Percentiles rank a stretch among this genome's conserved stretches.
These are phyloP conservation scores for Chytriomyces hyalinus DNA, from an alignment of 192 early-diverging fungal genomes.

Conservation along the genomic window DNA sequence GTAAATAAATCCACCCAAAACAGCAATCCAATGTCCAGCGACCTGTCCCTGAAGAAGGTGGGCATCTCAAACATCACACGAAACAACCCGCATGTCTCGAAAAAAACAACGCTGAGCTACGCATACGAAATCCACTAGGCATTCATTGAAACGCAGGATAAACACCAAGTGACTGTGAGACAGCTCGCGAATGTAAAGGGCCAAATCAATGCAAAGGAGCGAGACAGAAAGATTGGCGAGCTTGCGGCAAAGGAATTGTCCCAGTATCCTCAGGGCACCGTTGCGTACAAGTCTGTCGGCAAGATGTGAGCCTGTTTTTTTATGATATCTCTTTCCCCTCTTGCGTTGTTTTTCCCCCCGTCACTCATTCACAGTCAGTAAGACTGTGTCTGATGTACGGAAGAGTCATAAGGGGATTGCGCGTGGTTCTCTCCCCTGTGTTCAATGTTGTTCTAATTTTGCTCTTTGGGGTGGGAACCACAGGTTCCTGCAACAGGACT, in stretches of 20 bases:
- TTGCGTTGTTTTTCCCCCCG: not conserved
- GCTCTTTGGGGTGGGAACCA: not conserved
- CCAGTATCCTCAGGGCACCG: conserved; percentile 48
- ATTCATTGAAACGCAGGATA: conserved; percentile 69
- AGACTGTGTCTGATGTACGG: not conserved
- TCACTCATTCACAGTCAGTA: conserved; percentile 4
- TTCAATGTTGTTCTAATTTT: conserved; percentile 6
- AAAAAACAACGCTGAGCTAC: not conserved
- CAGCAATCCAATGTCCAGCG: not conserved
- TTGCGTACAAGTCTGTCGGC: conserved; percentile 75
- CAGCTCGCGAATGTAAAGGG: conserved; percentile 65
- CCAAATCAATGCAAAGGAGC: conserved; percentile 67
- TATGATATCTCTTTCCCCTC: not conserved
- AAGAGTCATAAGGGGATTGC: not conserved
- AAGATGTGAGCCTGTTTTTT: conserved; percentile 62
- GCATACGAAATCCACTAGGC: not conserved
- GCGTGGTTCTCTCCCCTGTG: not conserved
- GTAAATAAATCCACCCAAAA: too few relatives aligned
- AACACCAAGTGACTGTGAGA: conserved; percentile 62
- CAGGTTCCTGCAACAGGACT: conserved; percentile 65
- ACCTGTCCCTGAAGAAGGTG: not conserved
- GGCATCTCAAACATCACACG: not conserved
- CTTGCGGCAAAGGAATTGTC: conserved; percentile 71
- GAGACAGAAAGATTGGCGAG: conserved; percentile 70
- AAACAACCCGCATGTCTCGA: not conserved